phyloP scores from a whole-genome alignment of 805 yeast genomes.

The Wickerhamomyces rabaulensis region DNA sequence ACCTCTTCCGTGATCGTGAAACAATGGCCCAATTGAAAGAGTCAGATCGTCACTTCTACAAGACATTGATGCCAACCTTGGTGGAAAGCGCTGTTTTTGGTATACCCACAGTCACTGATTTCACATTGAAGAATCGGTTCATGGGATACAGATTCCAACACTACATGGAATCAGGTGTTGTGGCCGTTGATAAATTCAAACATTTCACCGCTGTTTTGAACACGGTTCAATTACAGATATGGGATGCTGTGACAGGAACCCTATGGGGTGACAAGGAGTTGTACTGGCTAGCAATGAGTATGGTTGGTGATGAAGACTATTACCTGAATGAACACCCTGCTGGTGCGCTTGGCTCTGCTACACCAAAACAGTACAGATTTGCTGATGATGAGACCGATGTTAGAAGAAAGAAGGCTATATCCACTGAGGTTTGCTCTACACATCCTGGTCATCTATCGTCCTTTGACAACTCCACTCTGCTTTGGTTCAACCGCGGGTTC shows the following conservation, averaged over 20 bases:
- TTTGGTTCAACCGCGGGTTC: constrained; percentile 63
- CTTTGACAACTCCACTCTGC: constrained; percentile 40
- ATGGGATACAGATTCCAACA: constrained; percentile 34
- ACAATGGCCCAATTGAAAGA: constrained; percentile 21
- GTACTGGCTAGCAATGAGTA: constrained; percentile 29
- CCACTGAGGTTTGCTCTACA: constrained; percentile 47
- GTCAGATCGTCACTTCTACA: constrained; percentile 33
- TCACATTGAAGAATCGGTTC: constrained; percentile 33
- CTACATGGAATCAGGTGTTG: constrained; percentile 41
- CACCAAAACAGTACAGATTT: constrained; percentile 14
- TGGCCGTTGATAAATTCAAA: constrained; percentile 37
- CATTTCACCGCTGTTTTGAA: constrained; percentile 47
- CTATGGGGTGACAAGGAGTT: constrained; percentile 32
- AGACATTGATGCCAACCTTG: constrained; percentile 37
- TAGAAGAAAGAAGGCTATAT: constrained; percentile 15
- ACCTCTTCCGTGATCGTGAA: constrained; percentile 45
- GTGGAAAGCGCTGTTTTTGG: constrained; percentile 31
- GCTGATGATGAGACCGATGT: constrained; percentile 13
- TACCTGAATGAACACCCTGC: constrained; percentile 5
- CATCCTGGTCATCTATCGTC: constrained; percentile 54
- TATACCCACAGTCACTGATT: constrained; percentile 30
- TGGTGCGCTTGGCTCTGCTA: constrained; percentile 50
- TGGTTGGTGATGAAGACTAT: constrained; percentile 11
- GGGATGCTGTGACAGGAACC: constrained; percentile 37
- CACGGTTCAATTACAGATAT: constrained; percentile 33